phyloP scores from a whole-genome alignment of 2,329 filamentous ascomycete genomes.

The Sporothrix curviconia region DNA sequence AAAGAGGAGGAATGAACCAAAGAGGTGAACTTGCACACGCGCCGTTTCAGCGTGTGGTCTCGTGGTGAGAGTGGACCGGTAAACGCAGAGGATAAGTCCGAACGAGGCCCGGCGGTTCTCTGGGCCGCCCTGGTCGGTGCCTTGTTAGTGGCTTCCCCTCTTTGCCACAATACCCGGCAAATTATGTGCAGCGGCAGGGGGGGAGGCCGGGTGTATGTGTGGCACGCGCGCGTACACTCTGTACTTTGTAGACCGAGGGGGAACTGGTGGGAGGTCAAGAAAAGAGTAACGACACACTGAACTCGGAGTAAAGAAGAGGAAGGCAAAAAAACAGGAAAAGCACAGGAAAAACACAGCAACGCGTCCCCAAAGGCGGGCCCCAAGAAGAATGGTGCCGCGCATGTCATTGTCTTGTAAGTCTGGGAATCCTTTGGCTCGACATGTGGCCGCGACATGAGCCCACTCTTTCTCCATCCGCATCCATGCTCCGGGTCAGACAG shows the following conservation, averaged over 20 bases:
- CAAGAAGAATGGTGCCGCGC: too few relatives aligned
- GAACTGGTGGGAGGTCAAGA: neutral
- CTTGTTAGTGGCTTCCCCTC: too few relatives aligned
- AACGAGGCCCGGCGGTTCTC: slow-evolving; percentile 1
- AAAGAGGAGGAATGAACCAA: neutral
- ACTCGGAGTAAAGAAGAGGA: too few relatives aligned
- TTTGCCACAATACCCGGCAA: slow-evolving; percentile 2
- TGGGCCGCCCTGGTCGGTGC: too few relatives aligned
- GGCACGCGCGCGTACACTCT: too few relatives aligned
- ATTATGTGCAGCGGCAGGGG: neutral
- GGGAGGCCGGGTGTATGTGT: too few relatives aligned
- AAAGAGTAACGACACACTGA: too few relatives aligned
- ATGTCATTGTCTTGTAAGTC: too few relatives aligned
- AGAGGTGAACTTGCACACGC: neutral
- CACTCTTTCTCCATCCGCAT: neutral
- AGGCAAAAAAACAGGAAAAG: too few relatives aligned
- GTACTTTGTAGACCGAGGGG: too few relatives aligned
- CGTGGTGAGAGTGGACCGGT: neutral
- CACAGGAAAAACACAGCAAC: neutral
- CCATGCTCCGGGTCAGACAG: too few relatives aligned
- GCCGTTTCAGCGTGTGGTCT: neutral
- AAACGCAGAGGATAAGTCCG: neutral
- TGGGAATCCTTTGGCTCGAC: neutral
- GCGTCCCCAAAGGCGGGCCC: too few relatives aligned
- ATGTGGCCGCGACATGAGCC: neutral